Evolutionary conservation across 805 yeast species (phyloP).

Genomic region (Brettanomyces anomalus): DNA sequence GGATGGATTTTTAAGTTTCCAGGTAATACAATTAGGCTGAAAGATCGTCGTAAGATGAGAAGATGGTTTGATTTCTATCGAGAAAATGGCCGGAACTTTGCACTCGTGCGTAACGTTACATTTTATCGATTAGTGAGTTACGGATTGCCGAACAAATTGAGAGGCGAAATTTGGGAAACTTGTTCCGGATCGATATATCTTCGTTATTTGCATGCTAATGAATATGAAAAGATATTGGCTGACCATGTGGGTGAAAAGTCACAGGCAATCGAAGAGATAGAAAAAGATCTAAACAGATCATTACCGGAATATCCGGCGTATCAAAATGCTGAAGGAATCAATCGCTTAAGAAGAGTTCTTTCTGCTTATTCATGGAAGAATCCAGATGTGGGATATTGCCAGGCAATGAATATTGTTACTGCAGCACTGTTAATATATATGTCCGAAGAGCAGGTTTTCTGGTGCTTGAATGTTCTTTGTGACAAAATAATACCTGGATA

Average conservation of each 20-base stretch:
- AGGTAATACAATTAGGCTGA: conserved; percentile 68
- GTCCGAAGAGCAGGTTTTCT: conserved; percentile 96
- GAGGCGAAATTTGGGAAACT: conserved; percentile 97
- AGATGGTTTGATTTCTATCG: conserved; percentile 90
- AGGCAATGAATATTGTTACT: conserved; percentile 93
- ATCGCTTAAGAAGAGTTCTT: conserved; percentile 73
- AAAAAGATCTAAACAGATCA: conserved; percentile 89
- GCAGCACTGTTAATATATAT: conserved; percentile 74
- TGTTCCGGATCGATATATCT: conserved; percentile 78
- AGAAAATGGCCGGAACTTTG: conserved; percentile 75
- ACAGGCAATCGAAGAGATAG: conserved; percentile 90
- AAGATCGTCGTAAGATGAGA: conserved; percentile 80
- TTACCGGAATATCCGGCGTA: conserved; percentile 95
- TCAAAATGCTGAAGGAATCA: conserved; percentile 79
- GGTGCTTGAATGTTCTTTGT: conserved; percentile 78
- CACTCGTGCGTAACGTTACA: conserved; percentile 62
- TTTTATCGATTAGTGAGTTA: conserved; percentile 80
- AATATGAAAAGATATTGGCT: conserved; percentile 48
- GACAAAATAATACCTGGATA: conserved; percentile 89
- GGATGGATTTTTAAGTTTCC: conserved; percentile 84
- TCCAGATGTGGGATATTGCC: conserved; percentile 96
- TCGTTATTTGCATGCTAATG: conserved; percentile 52
- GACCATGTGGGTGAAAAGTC: conserved; percentile 59
- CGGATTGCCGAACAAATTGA: conserved; percentile 85
- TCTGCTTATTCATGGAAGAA: conserved; percentile 96